A percentile compares a stretch with the other conserved stretches of the same genome.
phyloP scores from a whole-genome alignment of 257 asterid genomes.

The Gentiana dahurica region DNA sequence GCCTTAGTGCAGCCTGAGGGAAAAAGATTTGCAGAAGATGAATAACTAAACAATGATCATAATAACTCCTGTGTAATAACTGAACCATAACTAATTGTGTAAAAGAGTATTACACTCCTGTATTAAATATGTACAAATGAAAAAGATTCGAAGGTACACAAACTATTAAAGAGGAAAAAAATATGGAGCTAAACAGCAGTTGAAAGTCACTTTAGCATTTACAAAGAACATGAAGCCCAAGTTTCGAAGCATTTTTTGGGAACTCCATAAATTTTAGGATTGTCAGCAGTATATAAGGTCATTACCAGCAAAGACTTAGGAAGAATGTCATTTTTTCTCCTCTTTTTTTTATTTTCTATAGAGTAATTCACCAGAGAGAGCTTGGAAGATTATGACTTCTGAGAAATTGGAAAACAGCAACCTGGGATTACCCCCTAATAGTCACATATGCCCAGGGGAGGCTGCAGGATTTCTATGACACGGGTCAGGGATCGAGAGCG shows the following conservation, averaged over 20 bases:
- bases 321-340: no score
- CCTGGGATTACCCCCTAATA: no score
- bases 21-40: slow-evolving; percentile 6
- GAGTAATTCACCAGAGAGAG: no score
- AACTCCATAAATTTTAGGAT: background rate
- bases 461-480: no score
- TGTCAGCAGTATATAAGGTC: no score
- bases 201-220: background rate
- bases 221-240: background rate
- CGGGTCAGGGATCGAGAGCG: no score
- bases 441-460: no score
- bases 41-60: background rate
- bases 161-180: no score
- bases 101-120: background rate
- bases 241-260: background rate
- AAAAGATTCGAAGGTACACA: background rate
- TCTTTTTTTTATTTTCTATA: no score
- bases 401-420: no score
- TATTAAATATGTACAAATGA: background rate
- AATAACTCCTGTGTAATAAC: slow-evolving; percentile 2
- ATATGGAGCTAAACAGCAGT: background rate
- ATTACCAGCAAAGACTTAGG: no score
- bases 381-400: no score
- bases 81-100: background rate
- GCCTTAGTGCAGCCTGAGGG: slow-evolving; percentile 75